Evolutionary conservation across 2,329 filamentous ascomycete species (phyloP), one percentile per base, ranked within the genome.

Genomic region (Onygenales sp.): DNA sequence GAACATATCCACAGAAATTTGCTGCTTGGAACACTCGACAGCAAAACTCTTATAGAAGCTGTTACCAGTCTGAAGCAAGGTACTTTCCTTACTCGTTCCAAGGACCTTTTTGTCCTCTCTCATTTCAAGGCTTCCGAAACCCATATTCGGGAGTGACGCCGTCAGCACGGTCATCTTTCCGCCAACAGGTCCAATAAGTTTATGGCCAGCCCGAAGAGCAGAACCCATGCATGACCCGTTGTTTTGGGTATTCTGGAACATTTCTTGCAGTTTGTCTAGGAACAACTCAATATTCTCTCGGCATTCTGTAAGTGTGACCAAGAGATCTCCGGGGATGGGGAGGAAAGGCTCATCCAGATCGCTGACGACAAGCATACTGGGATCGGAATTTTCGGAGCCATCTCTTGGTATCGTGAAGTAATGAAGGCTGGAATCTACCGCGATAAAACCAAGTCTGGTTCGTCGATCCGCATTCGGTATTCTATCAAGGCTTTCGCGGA

Each of bases 1-100:
- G 76, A 96, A 96, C 91, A 96, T 96, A 69, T 96, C 91, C 61
- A 98, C 90, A 0, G 91, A 97, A 32, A 98, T 93, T 71, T 98
- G 93, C 61, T 94, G 95, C 77, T 98, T 98, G 39, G 91, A 96
- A 72, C 93, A 98, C 68, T 98, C 93, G 2, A 98, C 93, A 0
- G 93, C 93, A 65, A 98, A 98, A 64, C 88, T 95, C 78, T 98
- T 98, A 80, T 97, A 98, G 72, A 97, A 98, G 65, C 88, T 90
- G 74, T 90, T 96, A 42, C 83, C 87, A 0, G 93, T 96, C 69
- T 97, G 92, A 51, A 98, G 76, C 34, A 98, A 79, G 57, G 80
- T 77, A 59, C 82, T 89, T 69, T 98, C 93, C 70, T 96, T 96
- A 60, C 86, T 90, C 1, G 93, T 98, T 37, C 93, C 93, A 27